Conservation (phyloP, 306 rosid genomes). For the Corylus americana region DNA sequence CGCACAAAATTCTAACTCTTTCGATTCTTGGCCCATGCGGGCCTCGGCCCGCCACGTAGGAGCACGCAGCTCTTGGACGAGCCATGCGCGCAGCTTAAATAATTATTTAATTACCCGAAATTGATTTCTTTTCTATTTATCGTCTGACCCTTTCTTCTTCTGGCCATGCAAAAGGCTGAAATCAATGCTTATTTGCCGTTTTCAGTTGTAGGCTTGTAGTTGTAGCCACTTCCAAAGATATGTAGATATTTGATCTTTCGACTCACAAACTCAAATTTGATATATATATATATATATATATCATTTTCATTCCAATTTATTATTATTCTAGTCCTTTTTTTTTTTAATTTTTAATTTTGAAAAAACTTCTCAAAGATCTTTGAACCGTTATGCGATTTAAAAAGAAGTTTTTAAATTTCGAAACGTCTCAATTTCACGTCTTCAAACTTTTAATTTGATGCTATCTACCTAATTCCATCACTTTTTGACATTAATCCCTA, state of each 20-base stretch:
- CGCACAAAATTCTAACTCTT: neutral
- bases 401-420: too few relatives aligned
- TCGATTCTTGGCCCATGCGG: neutral
- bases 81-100: neutral
- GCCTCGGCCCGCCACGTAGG: neutral
- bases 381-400: too few relatives aligned
- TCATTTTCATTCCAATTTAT: too few relatives aligned
- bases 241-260: neutral
- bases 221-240: neutral
- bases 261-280: neutral
- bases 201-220: neutral
- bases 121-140: neutral
- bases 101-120: neutral
- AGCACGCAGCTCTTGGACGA: conserved; percentile 4
- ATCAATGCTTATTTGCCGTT: neutral
- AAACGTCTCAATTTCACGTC: too few relatives aligned
- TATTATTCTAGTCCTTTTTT: too few relatives aligned
- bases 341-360: too few relatives aligned
- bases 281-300: too few relatives aligned
- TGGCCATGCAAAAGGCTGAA: neutral
- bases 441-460: too few relatives aligned
- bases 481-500: too few relatives aligned
- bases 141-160: neutral
- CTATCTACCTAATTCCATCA: too few relatives aligned
- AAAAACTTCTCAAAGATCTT: too few relatives aligned